Base-by-base conservation (phyloP, 495 filamentous ascomycete genomes). In the Pyrenopolyporus hunteri region DNA sequence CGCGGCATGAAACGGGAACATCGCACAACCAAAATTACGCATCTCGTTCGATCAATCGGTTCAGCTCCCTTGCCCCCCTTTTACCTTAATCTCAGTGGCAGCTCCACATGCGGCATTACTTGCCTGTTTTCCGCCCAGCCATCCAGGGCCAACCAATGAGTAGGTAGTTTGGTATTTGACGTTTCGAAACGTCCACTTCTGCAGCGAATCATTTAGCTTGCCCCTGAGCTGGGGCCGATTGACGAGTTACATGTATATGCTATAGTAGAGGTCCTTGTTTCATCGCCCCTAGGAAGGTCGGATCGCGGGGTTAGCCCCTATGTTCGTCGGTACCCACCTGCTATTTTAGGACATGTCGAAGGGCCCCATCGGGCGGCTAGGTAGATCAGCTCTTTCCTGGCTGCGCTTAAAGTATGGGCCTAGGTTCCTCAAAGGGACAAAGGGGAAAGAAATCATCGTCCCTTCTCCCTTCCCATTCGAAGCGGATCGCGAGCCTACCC, bases 1-100 rank as follows among this genome's bases (percentile, higher is more conserved):
- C 32, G 31, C 17, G 3, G 49, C 44, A 50, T 59, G 61, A 64
- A 55, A 64, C 61, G 14, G 33, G 20, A n/a, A 26, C 42, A 58
- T 54, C 14, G 44, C 50, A 51, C 52, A 48, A 63, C 40, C 59
- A 51, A 63, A 57, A 63, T 62, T 62, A 55, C 58, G 35, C 43
- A 44, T 48, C 33, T 55, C n/a, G 36, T 62, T 62, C 50, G 42
- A 42, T 63, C 39, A 14, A 52, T 63, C 37, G 11, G 48, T 16
- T 43, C 28, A 28, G 36, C 23, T 40, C 25, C 25, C 45, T 33
- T 33, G 32, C 31, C 9, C 42, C 22, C 26, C 31, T 49, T 42
- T 44, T 19, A 1, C 13, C 6, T 40, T 28, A 6, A 7, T 11
- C 25, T n/a, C 51, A 13, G 11, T n/a, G 13, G n/a, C 6, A 8